Evolutionary conservation across 2,329 filamentous ascomycete genomes (phyloP).

Genomic region (Neonectria ditissima): DNA sequence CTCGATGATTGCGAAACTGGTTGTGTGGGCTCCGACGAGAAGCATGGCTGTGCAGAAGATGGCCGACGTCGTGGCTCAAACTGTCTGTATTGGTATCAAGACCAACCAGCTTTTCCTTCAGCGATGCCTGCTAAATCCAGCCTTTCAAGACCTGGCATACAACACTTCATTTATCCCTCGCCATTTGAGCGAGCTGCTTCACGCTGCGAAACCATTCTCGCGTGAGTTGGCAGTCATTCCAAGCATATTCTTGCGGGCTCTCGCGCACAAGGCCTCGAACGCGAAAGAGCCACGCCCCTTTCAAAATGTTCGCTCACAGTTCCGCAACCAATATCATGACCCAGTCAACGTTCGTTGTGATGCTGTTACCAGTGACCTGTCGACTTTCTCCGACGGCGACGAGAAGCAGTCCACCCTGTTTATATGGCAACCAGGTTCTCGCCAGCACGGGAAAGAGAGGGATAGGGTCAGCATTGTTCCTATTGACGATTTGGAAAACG

Average conservation of each 20-base stretch:
- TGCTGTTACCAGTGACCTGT: conserved; percentile 7
- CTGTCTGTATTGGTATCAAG: conserved; percentile 56
- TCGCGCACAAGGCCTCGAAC: background rate
- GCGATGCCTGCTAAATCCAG: conserved; percentile 70
- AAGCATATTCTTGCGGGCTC: conserved; percentile 16
- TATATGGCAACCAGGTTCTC: conserved; percentile 1
- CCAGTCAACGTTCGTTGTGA: conserved; percentile 16
- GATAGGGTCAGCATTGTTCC: too few species aligned
- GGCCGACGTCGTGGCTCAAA: conserved; percentile 47
- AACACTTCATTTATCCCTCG: conserved; percentile 79
- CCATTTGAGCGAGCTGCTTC: conserved; percentile 70
- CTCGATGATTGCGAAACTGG: conserved; percentile 60
- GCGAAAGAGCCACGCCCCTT: conserved; percentile 5
- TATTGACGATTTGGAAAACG: too few species aligned
- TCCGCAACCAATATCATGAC: conserved; percentile 26
- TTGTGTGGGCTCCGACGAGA: conserved; percentile 56
- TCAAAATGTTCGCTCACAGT: conserved; percentile 9
- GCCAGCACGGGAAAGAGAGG: background rate
- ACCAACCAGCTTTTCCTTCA: conserved; percentile 81
- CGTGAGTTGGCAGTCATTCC: conserved; percentile 7
- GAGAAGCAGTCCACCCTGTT: background rate
- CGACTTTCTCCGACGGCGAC: background rate
- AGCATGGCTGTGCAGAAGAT: conserved; percentile 51
- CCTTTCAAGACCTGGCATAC: conserved; percentile 56
- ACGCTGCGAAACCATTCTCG: background rate